Evolutionary conservation across 1,139 yeast species (phyloP), one percentile per base, ranked within the genome.

Genomic region (Geotrichum phurueaensis): DNA sequence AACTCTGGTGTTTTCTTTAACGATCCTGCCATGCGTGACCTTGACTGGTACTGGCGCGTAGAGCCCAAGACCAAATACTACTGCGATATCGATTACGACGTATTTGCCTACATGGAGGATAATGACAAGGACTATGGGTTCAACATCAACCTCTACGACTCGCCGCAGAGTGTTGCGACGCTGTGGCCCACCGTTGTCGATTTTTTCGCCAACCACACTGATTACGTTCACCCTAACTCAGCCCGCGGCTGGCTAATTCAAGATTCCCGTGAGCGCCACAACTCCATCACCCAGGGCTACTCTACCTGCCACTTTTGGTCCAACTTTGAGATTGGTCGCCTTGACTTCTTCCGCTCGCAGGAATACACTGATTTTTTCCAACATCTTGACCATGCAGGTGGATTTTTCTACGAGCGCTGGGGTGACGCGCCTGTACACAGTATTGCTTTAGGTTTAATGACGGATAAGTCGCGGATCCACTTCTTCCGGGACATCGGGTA

Each of bases 341-440:
- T 89, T 87, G 91, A 89, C 66, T 89, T 89, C 68, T 88, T 79
- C 75, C 75, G 96, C 51, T 73, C 80, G 20, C 84, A 85, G 63
- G 84, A 89, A 0, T 89, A 89, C 70, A 74, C 77, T 51, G 76
- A 77, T 23, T 89, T 89, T 85, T 83, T 86, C 65, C 77, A 86
- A 57, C 75, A 79, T 69, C 74, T 89, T 53, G 96, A 89, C 65
- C 67, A 78, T 3, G 76, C 85, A 0, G 96, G 96, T 15, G 91
- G 91, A 4, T 89, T 89, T 70, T 89, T 87, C 71, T 89, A 89
- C 68, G 96, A 89, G 72, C 75, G 96, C 60, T 89, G 96, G 96
- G 96, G 96, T 0, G 96, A 89, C 73, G 96, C 96, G 0, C 96
- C 96, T 0, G 91, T 89, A 0, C 96, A 87, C 71, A 83, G 91